phyloP scores from a whole-genome alignment of 139 green algal species.

The Protoeuglena noctilucae region DNA sequence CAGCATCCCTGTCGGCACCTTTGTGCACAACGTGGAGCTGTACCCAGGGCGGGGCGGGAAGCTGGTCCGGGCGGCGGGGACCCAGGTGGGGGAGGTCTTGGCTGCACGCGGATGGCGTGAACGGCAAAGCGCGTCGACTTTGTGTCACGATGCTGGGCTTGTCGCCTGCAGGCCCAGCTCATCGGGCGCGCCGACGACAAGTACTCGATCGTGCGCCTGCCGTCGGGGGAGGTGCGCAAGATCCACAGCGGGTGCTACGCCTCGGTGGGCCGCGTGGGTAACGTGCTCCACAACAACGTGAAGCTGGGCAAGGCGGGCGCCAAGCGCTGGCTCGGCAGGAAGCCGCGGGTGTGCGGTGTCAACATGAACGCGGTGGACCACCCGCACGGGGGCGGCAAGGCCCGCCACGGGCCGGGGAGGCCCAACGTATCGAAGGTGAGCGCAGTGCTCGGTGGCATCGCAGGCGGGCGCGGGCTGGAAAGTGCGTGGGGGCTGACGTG shows the following conservation, averaged over 20 bases:
- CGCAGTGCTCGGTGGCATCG: too few species aligned
- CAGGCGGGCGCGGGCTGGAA: too few species aligned
- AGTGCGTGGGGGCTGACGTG: too few species aligned
- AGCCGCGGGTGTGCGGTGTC: conserved; percentile 49
- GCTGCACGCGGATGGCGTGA: background rate
- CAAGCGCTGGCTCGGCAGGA: conserved; percentile 24
- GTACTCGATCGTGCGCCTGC: conserved; percentile 54
- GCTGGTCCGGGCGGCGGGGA: conserved; percentile 56
- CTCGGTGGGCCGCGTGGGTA: conserved; percentile 72
- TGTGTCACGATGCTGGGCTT: too few species aligned
- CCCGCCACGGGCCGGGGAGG: too few species aligned
- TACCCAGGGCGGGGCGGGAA: conserved; percentile 50
- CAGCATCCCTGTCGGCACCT: conserved; percentile 29
- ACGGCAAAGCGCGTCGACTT: conserved; percentile 7
- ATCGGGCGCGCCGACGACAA: too few species aligned
- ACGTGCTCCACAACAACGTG: conserved; percentile 63
- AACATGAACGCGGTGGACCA: conserved; percentile 95
- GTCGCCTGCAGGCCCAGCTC: too few species aligned
- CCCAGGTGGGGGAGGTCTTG: conserved; percentile 15
- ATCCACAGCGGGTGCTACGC: conserved; percentile 57
- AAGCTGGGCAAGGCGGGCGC: conserved; percentile 67
- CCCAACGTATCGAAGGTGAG: too few species aligned
- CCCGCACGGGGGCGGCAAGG: conserved; percentile 68
- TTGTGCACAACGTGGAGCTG: conserved; percentile 79
- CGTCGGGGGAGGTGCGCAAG: conserved; percentile 39